phyloP scores from a whole-genome alignment of 2,329 filamentous ascomycete genomes.

The Verticillium albo-atrum region DNA sequence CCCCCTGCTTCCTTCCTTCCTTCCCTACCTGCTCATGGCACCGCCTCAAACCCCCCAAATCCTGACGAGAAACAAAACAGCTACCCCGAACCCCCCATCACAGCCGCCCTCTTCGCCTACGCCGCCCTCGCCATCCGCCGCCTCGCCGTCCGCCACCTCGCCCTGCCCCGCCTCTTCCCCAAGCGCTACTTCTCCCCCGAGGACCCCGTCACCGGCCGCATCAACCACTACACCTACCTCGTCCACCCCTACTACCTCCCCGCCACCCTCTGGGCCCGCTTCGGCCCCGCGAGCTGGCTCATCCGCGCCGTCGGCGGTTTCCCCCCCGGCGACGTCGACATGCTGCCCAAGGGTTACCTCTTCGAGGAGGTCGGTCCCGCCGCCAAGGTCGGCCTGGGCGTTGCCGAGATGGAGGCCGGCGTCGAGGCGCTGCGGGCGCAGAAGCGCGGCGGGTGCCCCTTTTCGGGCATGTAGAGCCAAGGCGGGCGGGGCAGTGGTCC shows the following conservation, averaged over 20 bases:
- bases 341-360: conserved; percentile 45
- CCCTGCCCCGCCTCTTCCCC: conserved; percentile 50
- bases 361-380: conserved; percentile 60
- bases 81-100: conserved; percentile 36
- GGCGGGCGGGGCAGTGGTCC: too few species aligned
- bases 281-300: conserved; percentile 52
- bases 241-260: conserved; percentile 63
- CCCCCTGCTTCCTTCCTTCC: background rate
- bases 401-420: conserved; percentile 36
- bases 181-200: conserved; percentile 37
- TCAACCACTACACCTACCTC: conserved; percentile 47
- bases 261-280: conserved; percentile 56
- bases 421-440: conserved; percentile 7
- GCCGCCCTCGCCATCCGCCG: conserved; percentile 46
- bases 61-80: conserved; percentile 19
- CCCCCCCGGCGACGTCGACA: conserved; percentile 37
- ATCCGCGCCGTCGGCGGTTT: conserved; percentile 36
- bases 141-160: conserved; percentile 51
- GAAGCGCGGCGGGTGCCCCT: conserved; percentile 7
- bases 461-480: conserved; percentile 2
- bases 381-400: conserved; percentile 46
- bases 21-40: background rate
- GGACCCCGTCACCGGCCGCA: conserved; percentile 48
- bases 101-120: conserved; percentile 27
- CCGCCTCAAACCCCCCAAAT: too few species aligned